phyloP scores from a whole-genome alignment of 192 early-diverging fungal genomes.

The Gigaspora rosea region DNA sequence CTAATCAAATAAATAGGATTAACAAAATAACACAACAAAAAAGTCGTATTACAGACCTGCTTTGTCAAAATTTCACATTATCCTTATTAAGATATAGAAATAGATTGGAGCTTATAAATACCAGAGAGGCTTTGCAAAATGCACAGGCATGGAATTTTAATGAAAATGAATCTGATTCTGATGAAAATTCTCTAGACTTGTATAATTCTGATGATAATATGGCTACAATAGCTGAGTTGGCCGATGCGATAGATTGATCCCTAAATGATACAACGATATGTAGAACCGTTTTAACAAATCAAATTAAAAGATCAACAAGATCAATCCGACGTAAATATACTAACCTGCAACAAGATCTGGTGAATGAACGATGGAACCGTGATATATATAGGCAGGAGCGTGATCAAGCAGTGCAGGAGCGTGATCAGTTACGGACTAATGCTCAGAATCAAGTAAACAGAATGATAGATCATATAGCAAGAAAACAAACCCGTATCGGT shows the following conservation, averaged over 20 bases:
- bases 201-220: slow-evolving; percentile 2
- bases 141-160: no score
- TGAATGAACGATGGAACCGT: no score
- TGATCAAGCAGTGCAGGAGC: neutral
- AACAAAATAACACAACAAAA: no score
- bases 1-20: no score
- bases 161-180: no score
- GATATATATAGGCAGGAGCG: neutral
- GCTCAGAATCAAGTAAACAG: neutral
- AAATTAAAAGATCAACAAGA: neutral
- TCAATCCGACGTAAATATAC: neutral
- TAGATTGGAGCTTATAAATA: no score
- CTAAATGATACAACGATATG: neutral
- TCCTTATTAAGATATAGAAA: no score
- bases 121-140: no score
- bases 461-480: neutral
- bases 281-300: neutral
- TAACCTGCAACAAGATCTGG: neutral
- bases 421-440: neutral
- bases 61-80: no score
- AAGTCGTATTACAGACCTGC: no score
- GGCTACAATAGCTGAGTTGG: neutral
- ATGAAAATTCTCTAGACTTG: neutral
- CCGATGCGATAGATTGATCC: neutral
- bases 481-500: neutral